Base-by-base conservation (phyloP, 2,329 filamentous ascomycete species). In the Fonsecaea pedrosoi region DNA sequence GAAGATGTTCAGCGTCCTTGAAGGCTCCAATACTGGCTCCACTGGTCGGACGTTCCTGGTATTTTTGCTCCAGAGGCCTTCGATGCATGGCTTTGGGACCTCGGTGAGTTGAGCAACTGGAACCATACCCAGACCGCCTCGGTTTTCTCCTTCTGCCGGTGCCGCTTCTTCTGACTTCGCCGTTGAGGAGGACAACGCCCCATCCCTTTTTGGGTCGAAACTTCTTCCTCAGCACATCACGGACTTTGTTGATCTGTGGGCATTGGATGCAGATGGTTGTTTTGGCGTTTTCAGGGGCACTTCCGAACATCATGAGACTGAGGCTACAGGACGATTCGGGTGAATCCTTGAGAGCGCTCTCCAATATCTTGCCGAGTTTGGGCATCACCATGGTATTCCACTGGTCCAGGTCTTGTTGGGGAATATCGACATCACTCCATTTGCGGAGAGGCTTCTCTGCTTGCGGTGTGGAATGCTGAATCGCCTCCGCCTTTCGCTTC, bases 21-120 rank as follows among this genome's bases (percentile, higher is more conserved):
- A 92, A 97, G 0, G 94, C 94, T 6, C 94, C 94, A 66, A 98
- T 97, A 53, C 93, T 97, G 7, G 94, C 94, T 0, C 94, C 94
- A 72, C 94, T 97, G 0, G 87, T 79, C 0, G 94, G 94, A 25
- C 86, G 85, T 72, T 89, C 83, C 77, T 98, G 94, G 75, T 92
- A 94, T 66, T 88, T 88, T 88, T 88, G 74, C 96, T 97, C 70
- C 34, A 64, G 67, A 21, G 65, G 68, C 60, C 63, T 70, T 55
- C 65, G 63, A 55, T 54, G 55, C 59, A 60, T 50, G 6, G 67
- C 18, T 60, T 38, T 54, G 50, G 53, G 61, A 34, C 66, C 63
- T 54, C 58, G 60, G 30, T 59, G 40, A 4, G 55, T 67, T 7
- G 68, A 65, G 21, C 45, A 50, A 25, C 18, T 25, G 18, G 45